These are phyloP conservation scores for Mollisiaceae sp. DNA, from an alignment of 2,329 filamentous ascomycete genomes.

Conservation along the genomic window DNA sequence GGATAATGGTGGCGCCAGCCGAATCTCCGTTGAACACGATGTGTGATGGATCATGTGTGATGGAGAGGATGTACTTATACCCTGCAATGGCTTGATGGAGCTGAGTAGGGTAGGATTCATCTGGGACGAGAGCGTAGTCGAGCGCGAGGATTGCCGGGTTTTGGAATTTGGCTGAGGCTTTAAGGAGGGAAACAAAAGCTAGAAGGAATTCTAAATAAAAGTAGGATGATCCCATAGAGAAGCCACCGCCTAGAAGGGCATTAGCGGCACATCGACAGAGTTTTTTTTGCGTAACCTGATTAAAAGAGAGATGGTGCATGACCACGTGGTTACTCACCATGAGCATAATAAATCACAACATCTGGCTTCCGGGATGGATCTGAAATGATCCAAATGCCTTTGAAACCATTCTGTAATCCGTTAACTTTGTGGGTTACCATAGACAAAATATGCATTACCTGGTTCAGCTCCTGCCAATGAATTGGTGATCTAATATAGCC, in stretches of 20 bases:
- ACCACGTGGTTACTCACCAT: constrained; percentile 59
- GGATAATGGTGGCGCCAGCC: constrained; percentile 74
- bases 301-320: background rate
- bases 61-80: constrained; percentile 71
- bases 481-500: constrained; percentile 67
- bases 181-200: constrained; percentile 70
- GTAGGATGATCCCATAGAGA: constrained; percentile 79
- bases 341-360: constrained; percentile 80
- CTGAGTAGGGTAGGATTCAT: constrained; percentile 74
- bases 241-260: constrained; percentile 69
- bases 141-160: constrained; percentile 82
- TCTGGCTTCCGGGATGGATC: constrained; percentile 68
- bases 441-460: constrained; percentile 48
- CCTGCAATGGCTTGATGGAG: constrained; percentile 71
- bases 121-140: constrained; percentile 76
- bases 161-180: constrained; percentile 64
- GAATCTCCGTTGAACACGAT: constrained; percentile 80
- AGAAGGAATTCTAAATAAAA: constrained; percentile 88
- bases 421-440: constrained; percentile 20
- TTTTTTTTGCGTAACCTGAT: background rate
- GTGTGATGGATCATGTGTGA: constrained; percentile 58
- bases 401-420: constrained; percentile 51
- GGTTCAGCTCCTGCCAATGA: constrained; percentile 64
- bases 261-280: constrained; percentile 8
- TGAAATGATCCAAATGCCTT: constrained; percentile 72